Base-by-base conservation (phyloP, 2,329 filamentous ascomycete species). In the Cytospora schulzeri region DNA sequence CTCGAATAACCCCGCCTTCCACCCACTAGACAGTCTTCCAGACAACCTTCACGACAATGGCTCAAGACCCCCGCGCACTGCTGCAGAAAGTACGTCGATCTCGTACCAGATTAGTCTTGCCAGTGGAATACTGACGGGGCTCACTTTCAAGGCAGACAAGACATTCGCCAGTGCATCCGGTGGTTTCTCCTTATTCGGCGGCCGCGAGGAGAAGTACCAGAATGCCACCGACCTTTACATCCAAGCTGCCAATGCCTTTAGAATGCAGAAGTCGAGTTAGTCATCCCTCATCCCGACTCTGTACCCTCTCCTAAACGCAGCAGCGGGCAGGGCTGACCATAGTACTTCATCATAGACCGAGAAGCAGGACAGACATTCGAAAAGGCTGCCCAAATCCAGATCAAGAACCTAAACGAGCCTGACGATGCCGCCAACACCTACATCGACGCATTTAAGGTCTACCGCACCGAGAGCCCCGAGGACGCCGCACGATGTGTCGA, bases 391-490 rank as follows among this genome's bases (percentile, higher is more conserved):
- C 78, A 85, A 52, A 88, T 98, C 66, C 92, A 96, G 76, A 85
- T 81, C 57, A 84, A 88, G 69, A 89, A 93, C 71, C 85, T 98
- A 58, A 96, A 93, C 74, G 93, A 98, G 74, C 91, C 91, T 51
- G 92, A 96, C 75, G 95, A 98, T 75, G 92, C 93, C 56, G 93
- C 94, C 68, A 96, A 96, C 78, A 90, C 90, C 56, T 81, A 93
- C 67, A 87, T 90, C 72, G 93, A 98, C 76, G 95, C 95, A 60
- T 98, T 93, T 85, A 97, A 98, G 82, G 90, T 92, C 66, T 98
- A 97, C 80, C 86, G 90, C 72, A 96, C 93, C 78, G 88, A 91
- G 60, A 88, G 91, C 72, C 93, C 93, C 24, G 84, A 92, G 74
- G 90, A 94, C 72, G 94, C 93, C 19, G 91, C 90, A 52, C 83